Evolutionary conservation across 2,329 filamentous ascomycete species (phyloP), one percentile per base, ranked within the genome.

Genomic region (Exserohilum turcica): DNA sequence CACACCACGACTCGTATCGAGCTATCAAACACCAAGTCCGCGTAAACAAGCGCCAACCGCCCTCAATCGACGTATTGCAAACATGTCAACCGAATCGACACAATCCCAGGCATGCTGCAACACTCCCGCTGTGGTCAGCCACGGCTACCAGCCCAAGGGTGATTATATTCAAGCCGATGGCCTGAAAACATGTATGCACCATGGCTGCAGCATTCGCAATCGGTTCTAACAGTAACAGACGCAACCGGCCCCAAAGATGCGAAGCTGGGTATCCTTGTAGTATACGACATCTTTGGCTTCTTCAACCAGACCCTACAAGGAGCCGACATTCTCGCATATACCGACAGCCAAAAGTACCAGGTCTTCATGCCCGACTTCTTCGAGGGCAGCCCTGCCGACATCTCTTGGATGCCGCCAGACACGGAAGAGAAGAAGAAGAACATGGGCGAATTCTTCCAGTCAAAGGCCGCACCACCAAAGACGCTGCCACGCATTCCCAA

Each of bases 321-420:
- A 39, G 84, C 84, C 58, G 84, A 87, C 61, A 86, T 86, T 64
- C 80, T 86, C 36, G 82, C 84, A 24, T 74, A 77, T 61, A 77
- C 80, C 29, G 80, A 87, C 81, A 75, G 83, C 78, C 73, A 80
- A 54, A 85, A 89, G 68, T 94, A 95, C 80, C 86, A 86, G 64
- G 90, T 96, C 63, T 92, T 92, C 77, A 92, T 97, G 59, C 92
- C 92, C 24, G 92, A 97, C 77, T 93, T 90, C 82, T 96, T 96
- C 79, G 83, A 89, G 55, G 92, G 90, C 72, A 81, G 84, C 61
- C 88, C 90, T 31, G 84, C 80, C 55, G 81, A 83, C 61, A 84
- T 86, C 64, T 77, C 76, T 45, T 85, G 82, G 82, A 85, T 83
- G 70, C 83, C 83, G 0, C 83, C 84, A 13, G 77, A 84, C 67